These are phyloP conservation scores for Blastomyces gilchristii DNA, from an alignment of 2,329 filamentous ascomycete genomes.

Conservation along the genomic window DNA sequence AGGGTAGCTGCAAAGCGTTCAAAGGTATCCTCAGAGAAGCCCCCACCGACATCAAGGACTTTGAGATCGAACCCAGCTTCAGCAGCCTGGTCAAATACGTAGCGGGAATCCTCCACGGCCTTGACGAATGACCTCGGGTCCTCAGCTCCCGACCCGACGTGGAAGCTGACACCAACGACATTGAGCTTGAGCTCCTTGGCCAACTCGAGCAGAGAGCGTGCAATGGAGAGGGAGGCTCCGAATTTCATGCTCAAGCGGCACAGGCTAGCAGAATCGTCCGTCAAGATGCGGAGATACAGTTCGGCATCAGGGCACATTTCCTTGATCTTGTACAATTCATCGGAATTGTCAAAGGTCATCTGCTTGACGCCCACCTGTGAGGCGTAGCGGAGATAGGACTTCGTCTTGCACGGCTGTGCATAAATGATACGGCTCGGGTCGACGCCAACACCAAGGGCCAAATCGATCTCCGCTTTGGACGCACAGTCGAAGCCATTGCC, in stretches of 20 bases:
- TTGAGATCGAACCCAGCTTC: conserved; percentile 69
- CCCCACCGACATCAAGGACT: conserved; percentile 87
- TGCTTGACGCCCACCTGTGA: conserved; percentile 76
- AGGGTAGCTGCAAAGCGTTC: conserved; percentile 80
- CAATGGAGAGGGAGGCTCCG: conserved; percentile 77
- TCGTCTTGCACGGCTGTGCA: conserved; percentile 98
- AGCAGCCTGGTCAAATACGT: conserved; percentile 76
- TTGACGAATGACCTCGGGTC: conserved; percentile 87
- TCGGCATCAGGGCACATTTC: conserved; percentile 81
- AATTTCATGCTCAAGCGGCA: conserved; percentile 97
- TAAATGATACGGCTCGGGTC: conserved; percentile 92
- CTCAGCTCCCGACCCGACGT: conserved; percentile 90
- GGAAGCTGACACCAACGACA: conserved; percentile 93
- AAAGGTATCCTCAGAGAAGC: conserved; percentile 84
- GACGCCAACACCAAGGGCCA: conserved; percentile 72
- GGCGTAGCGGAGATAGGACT: conserved; percentile 90
- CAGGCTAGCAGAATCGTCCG: conserved; percentile 87
- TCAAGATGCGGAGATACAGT: conserved; percentile 87
- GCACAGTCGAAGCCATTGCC: conserved; percentile 97
- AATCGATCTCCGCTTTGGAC: conserved; percentile 93
- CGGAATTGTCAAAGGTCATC: conserved; percentile 98
- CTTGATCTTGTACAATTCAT: conserved; percentile 97
- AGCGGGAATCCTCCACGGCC: conserved; percentile 78
- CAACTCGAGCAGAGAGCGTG: conserved; percentile 63
- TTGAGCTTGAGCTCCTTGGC: conserved; percentile 77